Base-by-base conservation (phyloP, 768 basidiomycete species). In the Naganishia onofrii region DNA sequence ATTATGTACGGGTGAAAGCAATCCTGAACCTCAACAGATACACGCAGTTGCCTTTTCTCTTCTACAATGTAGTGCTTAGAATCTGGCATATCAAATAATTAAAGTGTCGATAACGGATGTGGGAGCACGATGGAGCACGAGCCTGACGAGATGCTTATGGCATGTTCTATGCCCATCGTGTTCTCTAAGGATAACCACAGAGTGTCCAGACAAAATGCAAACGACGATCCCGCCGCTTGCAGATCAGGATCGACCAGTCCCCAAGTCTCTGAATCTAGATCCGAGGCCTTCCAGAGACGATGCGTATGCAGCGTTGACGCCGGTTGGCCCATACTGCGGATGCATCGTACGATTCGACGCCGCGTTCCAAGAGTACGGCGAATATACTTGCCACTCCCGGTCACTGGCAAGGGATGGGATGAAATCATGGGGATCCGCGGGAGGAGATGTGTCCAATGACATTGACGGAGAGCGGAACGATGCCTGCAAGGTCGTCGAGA, bases 1-100 rank as follows among this genome's bases (percentile, higher is more conserved):
- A 58, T 3, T 21, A 34, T 58, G 57, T 58, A 58, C 32, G 21
- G 57, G 57, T 58, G 36, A 36, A 58, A 6, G 19, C 32, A 58
- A 19, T 34, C 9, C 36, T 32, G 34, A 58, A 36, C 38, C 6
- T 19, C 17, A 10, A 58, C 21, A 58, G 23, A 51, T 51, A 51
- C 48, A 51, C 48, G 48, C 19, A 26, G 19, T 51, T 51, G n/a
- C 13, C 48, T 51, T 51, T 51, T 23, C 23, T 26, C 48, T 51
- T 42, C 15, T 2, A 42, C 42, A 42, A 42, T 42, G 42, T 42
- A 42, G 42, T 42, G 42, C 8, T 15, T 42, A 17, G 42, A 42
- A 42, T 15, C 9, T 42, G 42, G 42, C 42, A 42, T 42, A 17
- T 10, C 42, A 42, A 42, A 42, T 42, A 42, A 42, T 42, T 15